A percentile compares a stretch with the other conserved stretches of the same genome.
These are phyloP conservation scores for Zymoseptoria crescenta DNA, from an alignment of 2,329 filamentous ascomycete genomes.

Conservation along the genomic window DNA sequence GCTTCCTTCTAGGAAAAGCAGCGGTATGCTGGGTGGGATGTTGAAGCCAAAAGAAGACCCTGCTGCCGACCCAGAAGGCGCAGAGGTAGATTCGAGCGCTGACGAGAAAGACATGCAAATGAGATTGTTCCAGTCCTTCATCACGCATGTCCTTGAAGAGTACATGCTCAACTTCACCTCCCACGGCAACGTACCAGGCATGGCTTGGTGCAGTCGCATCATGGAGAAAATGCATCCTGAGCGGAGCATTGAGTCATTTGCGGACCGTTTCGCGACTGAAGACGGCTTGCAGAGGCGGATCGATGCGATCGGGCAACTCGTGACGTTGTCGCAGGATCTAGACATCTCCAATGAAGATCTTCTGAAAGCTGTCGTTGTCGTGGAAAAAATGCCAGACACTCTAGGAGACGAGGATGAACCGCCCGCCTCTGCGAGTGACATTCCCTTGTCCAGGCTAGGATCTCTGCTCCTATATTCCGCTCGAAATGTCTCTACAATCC, in stretches of 20 bases:
- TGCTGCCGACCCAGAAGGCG: conserved; percentile 52
- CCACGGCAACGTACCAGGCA: conserved; percentile 41
- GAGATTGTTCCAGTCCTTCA: conserved; percentile 63
- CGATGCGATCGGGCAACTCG: conserved; percentile 63
- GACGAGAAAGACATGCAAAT: conserved; percentile 55
- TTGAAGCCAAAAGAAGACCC: conserved; percentile 19
- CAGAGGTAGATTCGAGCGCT: conserved; percentile 35
- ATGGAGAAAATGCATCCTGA: conserved; percentile 62
- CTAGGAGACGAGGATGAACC: conserved; percentile 46
- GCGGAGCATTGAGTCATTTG: conserved; percentile 54
- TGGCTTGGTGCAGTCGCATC: conserved; percentile 49
- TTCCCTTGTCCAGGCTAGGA: conserved; percentile 50
- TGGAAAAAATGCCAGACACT: conserved; percentile 35
- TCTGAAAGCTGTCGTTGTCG: conserved; percentile 34
- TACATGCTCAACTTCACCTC: conserved; percentile 52
- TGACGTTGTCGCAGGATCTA: conserved; percentile 56
- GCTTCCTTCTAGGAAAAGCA: conserved; percentile 51
- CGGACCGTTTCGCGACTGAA: conserved; percentile 58
- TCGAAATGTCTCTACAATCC: conserved; percentile 41
- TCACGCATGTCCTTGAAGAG: conserved; percentile 68
- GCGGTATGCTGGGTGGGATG: conserved; percentile 27
- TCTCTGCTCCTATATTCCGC: conserved; percentile 48
- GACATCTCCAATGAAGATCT: conserved; percentile 43
- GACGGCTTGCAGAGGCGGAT: conserved; percentile 54
- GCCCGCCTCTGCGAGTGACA: conserved; percentile 44